These are phyloP conservation scores for Mesostigma viride DNA, from an alignment of 139 green algal genomes.

Conservation along the genomic window DNA sequence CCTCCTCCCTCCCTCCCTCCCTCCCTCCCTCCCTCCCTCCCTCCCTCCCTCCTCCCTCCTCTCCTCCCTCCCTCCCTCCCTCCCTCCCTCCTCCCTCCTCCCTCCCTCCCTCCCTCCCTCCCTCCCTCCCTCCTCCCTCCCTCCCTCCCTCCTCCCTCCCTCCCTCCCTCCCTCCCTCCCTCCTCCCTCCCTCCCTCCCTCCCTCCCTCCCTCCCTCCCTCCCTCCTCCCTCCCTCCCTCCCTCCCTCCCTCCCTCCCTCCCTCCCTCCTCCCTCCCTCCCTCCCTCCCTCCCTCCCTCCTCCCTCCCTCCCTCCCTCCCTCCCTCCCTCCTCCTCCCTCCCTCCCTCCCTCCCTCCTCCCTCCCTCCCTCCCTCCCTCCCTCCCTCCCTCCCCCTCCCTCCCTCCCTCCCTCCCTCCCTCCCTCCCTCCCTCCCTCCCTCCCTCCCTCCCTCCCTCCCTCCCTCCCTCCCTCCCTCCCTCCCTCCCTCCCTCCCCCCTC, in stretches of 20 bases:
- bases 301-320: not conserved
- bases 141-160: not conserved
- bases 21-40: no score
- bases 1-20: no score
- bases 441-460: no score
- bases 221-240: not conserved
- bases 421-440: no score
- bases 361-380: slow-evolving; percentile 6
- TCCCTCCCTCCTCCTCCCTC: not conserved
- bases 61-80: not conserved
- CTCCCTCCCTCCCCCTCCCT: slow-evolving; percentile 9
- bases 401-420: not conserved
- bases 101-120: not conserved
- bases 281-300: not conserved
- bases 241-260: not conserved
- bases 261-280: not conserved
- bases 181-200: not conserved
- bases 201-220: not conserved
- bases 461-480: not conserved
- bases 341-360: not conserved
- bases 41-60: not conserved
- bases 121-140: not conserved
- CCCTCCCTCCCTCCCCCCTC: not conserved
- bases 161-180: not conserved
- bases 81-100: not conserved